A percentile compares a stretch with the other conserved stretches of the same genome.
These are phyloP conservation scores for Quercus parvula DNA, from an alignment of 306 rosid species.

Conservation along the genomic window DNA sequence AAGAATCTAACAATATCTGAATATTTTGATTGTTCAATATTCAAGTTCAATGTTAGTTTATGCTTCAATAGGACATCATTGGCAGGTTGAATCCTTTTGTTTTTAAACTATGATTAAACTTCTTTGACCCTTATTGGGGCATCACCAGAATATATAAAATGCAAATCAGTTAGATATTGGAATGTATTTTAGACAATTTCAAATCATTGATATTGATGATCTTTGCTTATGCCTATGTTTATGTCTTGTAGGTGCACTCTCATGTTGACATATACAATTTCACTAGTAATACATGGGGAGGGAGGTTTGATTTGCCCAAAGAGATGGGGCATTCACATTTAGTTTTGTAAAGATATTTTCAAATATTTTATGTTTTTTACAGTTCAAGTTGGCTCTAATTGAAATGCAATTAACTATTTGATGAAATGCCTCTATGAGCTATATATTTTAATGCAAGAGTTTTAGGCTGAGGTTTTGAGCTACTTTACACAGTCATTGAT, in stretches of 20 bases:
- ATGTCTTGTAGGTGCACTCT: conserved; percentile 67
- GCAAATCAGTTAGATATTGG: not conserved
- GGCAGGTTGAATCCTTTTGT: not conserved
- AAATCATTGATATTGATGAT: not conserved
- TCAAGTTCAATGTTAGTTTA: not conserved
- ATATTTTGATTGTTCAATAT: not conserved
- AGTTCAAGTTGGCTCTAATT: no score
- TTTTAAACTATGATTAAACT: not conserved
- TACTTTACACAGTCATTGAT: no score
- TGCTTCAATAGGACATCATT: not conserved
- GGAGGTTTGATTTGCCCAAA: conserved; percentile 59
- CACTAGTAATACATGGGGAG: conserved; percentile 55
- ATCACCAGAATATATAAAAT: not conserved
- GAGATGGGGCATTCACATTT: conserved; percentile 90
- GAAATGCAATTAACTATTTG: no score
- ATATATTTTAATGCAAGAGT: no score
- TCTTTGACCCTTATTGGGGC: not conserved
- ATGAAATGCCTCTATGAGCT: no score
- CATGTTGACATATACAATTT: conserved; percentile 75
- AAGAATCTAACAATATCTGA: conserved; percentile 21
- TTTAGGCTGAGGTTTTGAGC: no score
- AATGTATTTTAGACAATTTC: not conserved
- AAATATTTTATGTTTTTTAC: no score
- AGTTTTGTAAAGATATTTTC: conserved; percentile 11
- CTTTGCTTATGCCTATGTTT: not conserved